These are phyloP conservation scores for Gyromitra esculenta DNA, from an alignment of 2,329 filamentous ascomycete genomes.

Conservation along the genomic window DNA sequence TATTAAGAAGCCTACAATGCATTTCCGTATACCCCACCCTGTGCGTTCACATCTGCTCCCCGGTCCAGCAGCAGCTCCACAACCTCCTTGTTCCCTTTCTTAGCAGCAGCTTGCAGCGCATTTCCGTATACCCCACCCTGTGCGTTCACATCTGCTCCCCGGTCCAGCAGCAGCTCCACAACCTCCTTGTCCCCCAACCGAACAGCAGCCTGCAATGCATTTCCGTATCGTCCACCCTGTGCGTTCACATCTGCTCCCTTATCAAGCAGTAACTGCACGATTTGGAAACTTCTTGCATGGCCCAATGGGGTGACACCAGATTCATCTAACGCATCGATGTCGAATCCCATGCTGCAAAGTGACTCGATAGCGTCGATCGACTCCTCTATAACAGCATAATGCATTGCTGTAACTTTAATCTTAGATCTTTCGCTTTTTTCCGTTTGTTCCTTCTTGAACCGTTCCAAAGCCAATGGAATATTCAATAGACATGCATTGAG, in stretches of 20 bases:
- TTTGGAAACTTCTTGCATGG: background rate
- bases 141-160: background rate
- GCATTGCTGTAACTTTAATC: background rate
- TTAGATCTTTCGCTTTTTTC: background rate
- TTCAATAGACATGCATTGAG: constrained; percentile 6
- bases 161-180: constrained; percentile 54
- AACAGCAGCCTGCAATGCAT: constrained; percentile 42
- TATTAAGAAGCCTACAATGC: constrained; percentile 36
- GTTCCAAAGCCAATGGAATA: constrained; percentile 5
- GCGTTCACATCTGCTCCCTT: background rate
- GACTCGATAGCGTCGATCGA: constrained; percentile 9
- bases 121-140: background rate
- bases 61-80: constrained; percentile 50
- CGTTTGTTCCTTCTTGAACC: background rate
- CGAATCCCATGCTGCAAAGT: constrained; percentile 49
- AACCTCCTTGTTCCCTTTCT: constrained; percentile 29
- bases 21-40: background rate
- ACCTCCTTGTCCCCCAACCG: constrained; percentile 53
- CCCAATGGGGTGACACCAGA: constrained; percentile 49
- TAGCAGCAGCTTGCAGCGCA: constrained; percentile 44
- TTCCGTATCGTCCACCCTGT: background rate
- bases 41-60: background rate
- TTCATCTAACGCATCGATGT: constrained; percentile 35
- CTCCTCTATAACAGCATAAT: background rate
- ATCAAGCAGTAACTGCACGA: background rate